These are phyloP conservation scores for Pascua sp. DNA, from an alignment of 1,284 basidiomycete genomes.

Conservation along the genomic window DNA sequence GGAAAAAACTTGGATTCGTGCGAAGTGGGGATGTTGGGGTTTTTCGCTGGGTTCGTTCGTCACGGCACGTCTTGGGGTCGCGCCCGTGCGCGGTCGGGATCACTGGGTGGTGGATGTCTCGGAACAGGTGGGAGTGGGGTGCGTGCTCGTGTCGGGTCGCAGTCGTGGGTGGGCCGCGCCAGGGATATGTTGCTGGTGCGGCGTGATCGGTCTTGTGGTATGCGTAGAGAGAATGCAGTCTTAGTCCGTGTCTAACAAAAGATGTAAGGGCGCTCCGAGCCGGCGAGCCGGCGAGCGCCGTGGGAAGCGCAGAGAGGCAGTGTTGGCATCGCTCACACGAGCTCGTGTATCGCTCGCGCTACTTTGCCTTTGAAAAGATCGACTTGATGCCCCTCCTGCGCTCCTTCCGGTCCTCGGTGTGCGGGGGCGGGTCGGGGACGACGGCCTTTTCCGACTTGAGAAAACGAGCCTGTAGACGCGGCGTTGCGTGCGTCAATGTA, in stretches of 20 bases:
- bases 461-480: slow-evolving; percentile 25
- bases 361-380: slow-evolving; percentile 13
- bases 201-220: neutral
- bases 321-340: neutral
- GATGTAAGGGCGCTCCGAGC: neutral
- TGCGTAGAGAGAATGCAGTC: neutral
- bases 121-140: too few species aligned
- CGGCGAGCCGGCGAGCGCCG: neutral
- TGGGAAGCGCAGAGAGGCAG: neutral
- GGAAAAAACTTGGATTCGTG: too few species aligned
- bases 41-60: too few species aligned
- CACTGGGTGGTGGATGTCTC: too few species aligned
- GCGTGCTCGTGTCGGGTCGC: too few species aligned
- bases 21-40: too few species aligned
- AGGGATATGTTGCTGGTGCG: too few species aligned
- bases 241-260: too few species aligned
- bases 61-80: too few species aligned
- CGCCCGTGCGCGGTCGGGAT: too few species aligned
- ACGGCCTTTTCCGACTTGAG: slow-evolving; percentile 7
- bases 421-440: neutral
- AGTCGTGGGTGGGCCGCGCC: too few species aligned
- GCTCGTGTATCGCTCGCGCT: neutral
- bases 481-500: slow-evolving; percentile 26
- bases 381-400: slow-evolving; percentile 20
- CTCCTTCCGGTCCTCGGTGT: slow-evolving; percentile 17